Evolutionary conservation across 352 stramenopile genomes (phyloP).

Genomic region (Pythium phragmitis): DNA sequence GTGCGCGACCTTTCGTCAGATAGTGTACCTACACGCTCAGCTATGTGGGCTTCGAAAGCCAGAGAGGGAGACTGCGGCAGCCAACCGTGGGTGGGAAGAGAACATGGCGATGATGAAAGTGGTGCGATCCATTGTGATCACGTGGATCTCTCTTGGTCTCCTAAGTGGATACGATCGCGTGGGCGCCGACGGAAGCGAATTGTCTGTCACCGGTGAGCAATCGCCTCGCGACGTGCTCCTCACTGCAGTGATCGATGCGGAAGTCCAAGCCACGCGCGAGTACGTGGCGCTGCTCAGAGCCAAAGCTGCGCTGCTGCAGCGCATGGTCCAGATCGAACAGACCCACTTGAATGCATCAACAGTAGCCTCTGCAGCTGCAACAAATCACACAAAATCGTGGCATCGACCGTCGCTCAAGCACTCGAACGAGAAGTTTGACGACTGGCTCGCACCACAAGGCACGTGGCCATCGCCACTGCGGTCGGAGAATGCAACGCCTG

Average conservation of each 20-base stretch:
- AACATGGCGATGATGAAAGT: background rate
- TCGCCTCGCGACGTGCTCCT: slow-evolving; percentile 1
- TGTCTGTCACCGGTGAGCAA: background rate
- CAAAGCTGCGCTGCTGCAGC: slow-evolving; percentile 13
- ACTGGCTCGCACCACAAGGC: slow-evolving; percentile 23
- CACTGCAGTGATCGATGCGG: slow-evolving; percentile 9
- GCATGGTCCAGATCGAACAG: slow-evolving; percentile 12
- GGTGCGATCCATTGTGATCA: background rate
- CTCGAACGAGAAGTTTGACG: slow-evolving; percentile 12
- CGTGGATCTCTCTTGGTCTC: background rate
- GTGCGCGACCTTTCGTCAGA: slow-evolving; percentile 10
- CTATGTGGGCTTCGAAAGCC: background rate
- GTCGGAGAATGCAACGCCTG: background rate
- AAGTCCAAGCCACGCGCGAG: slow-evolving; percentile 19
- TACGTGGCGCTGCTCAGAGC: slow-evolving; percentile 7
- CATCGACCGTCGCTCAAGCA: slow-evolving; percentile 8
- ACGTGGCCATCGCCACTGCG: slow-evolving; percentile 6
- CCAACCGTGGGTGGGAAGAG: background rate
- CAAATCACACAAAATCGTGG: background rate
- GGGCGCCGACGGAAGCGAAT: background rate
- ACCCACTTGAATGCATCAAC: background rate
- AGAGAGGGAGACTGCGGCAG: background rate
- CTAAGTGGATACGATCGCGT: background rate
- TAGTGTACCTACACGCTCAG: too few relatives aligned
- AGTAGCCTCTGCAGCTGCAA: too few relatives aligned